These are phyloP conservation scores for Bjerkandera adusta DNA, from an alignment of 1,284 basidiomycete genomes.

Conservation along the genomic window DNA sequence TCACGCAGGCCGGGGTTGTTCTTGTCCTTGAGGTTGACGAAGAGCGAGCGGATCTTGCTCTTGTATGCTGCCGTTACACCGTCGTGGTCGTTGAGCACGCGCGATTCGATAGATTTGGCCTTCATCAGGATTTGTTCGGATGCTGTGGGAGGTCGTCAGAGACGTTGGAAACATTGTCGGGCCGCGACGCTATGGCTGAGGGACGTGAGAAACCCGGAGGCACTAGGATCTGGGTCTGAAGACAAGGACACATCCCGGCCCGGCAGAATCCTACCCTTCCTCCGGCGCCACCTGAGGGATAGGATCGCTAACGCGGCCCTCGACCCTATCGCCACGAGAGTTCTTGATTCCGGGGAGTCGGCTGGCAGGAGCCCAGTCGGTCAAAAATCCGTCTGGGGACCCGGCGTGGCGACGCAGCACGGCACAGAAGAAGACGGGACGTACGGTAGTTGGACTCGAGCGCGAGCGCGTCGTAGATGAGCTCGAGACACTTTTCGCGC, in stretches of 20 bases:
- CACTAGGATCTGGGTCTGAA: too few species aligned
- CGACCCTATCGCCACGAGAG: too few species aligned
- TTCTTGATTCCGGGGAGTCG: too few species aligned
- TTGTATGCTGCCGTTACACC: slow-evolving; percentile 57
- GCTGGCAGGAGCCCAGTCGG: too few species aligned
- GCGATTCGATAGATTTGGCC: slow-evolving; percentile 61
- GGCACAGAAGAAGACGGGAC: slow-evolving; percentile 33
- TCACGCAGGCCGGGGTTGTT: slow-evolving; percentile 87
- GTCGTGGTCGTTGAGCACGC: slow-evolving; percentile 48
- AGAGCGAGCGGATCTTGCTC: slow-evolving; percentile 86
- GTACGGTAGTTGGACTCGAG: slow-evolving; percentile 82
- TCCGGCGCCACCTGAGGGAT: too few species aligned
- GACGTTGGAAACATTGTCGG: too few species aligned
- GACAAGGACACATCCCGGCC: too few species aligned
- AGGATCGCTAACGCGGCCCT: too few species aligned
- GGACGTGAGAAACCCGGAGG: too few species aligned
- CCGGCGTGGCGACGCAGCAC: background rate
- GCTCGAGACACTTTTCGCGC: slow-evolving; percentile 86
- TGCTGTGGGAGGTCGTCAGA: slow-evolving; percentile 37
- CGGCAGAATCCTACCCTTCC: too few species aligned
- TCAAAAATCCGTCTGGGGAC: too few species aligned
- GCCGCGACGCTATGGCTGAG: too few species aligned
- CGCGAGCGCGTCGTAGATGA: slow-evolving; percentile 90
- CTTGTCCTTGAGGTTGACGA: slow-evolving; percentile 94
- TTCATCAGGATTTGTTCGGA: slow-evolving; percentile 58